Conservation (phyloP, 1,284 basidiomycete genomes). For the Naganishia liquefaciens region DNA sequence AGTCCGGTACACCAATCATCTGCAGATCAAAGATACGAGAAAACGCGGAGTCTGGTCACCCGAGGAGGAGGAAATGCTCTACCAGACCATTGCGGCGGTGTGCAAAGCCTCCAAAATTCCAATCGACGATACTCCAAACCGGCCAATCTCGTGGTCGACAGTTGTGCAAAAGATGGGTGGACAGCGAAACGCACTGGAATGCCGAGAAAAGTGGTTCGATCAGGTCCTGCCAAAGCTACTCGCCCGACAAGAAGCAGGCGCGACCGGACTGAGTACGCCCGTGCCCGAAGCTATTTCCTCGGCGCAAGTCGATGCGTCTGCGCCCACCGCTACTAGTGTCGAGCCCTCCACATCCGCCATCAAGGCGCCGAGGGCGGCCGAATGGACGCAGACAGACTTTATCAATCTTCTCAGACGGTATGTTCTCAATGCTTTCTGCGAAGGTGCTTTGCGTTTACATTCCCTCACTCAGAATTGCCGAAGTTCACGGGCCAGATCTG, state of each 20-base stretch:
- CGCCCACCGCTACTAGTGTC: not conserved
- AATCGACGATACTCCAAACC: slow-evolving; percentile 18
- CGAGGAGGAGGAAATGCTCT: slow-evolving; percentile 14
- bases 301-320: slow-evolving; percentile 1
- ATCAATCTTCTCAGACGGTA: slow-evolving; percentile 25
- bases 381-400: slow-evolving; percentile 24
- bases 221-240: slow-evolving; percentile 19
- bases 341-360: not conserved
- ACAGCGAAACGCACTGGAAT: slow-evolving; percentile 25
- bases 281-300: not conserved
- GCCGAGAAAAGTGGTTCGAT: slow-evolving; percentile 27
- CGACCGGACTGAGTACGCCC: too few species aligned
- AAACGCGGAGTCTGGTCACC: slow-evolving; percentile 21
- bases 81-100: slow-evolving; percentile 11
- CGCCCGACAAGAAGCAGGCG: slow-evolving; percentile 4
- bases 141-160: slow-evolving; percentile 16
- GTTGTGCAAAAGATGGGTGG: slow-evolving; percentile 20
- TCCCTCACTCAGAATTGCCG: not conserved
- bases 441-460: not conserved
- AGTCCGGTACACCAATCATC: slow-evolving; percentile 24
- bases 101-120: slow-evolving; percentile 12
- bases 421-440: not conserved
- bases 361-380: slow-evolving; percentile 9
- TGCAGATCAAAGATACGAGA: slow-evolving; percentile 23
- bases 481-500: slow-evolving; percentile 18